These are phyloP conservation scores for Suhomyces vadensis DNA, from an alignment of 805 yeast genomes.

Conservation along the genomic window DNA sequence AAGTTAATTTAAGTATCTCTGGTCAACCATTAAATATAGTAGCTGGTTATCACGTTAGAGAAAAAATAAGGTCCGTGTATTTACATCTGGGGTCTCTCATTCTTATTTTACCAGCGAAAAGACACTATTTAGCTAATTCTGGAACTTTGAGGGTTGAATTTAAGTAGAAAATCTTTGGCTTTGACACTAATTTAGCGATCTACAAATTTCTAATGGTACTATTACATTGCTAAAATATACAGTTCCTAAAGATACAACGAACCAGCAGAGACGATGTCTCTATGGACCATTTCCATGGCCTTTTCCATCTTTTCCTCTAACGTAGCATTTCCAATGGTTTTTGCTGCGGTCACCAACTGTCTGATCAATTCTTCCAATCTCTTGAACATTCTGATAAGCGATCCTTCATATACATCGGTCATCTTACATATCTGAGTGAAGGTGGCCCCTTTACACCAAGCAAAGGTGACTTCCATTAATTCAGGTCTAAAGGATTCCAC, in stretches of 20 bases:
- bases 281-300: slow-evolving; percentile 81
- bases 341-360: slow-evolving; percentile 89
- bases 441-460: slow-evolving; percentile 96
- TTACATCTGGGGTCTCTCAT: no score
- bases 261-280: slow-evolving; percentile 96
- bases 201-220: no score
- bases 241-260: slow-evolving; percentile 67
- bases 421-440: slow-evolving; percentile 97
- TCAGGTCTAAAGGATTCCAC: slow-evolving; percentile 90
- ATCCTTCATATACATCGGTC: slow-evolving; percentile 99
- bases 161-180: no score
- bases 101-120: no score
- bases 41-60: no score
- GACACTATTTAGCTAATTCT: no score
- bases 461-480: slow-evolving; percentile 93
- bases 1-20: no score
- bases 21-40: no score
- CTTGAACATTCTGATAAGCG: slow-evolving; percentile 90
- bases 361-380: slow-evolving; percentile 90
- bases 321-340: slow-evolving; percentile 87
- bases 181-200: no score
- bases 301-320: slow-evolving; percentile 87
- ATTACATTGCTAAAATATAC: no score
- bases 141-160: no score
- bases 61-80: no score